Evolutionary conservation across 495 filamentous ascomycete genomes (phyloP), one percentile per base, ranked within the genome.

Genomic region (Aspergillus indologenus): DNA sequence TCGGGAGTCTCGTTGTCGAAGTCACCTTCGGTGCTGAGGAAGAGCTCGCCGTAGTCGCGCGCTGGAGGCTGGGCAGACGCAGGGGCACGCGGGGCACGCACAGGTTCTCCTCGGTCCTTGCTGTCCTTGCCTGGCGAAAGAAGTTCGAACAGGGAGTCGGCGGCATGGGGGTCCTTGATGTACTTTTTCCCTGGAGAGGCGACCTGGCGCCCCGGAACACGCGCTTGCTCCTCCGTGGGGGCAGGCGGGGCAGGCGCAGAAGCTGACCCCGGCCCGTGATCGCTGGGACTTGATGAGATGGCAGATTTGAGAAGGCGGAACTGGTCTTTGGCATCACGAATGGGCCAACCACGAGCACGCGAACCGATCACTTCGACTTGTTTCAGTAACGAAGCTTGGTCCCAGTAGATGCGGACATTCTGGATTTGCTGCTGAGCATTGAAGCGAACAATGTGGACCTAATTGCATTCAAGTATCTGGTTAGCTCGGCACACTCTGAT

Each of bases 401-500:
- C 94, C 94, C 94, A 98, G 71, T 88, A 89, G 58, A 92, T 84
- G 54, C 92, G 88, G 63, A 96, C 87, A 66, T 90, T 89, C 61
- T 81, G 73, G 71, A 98, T 96, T 70, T 90, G 88, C 61, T 86
- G 81, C 44, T 87, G 67, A 44, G 73, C 61, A 67, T 95, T 83
- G 76, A 96, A 97, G 44, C 83, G 82, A 62, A 98, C 94, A 53
- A 98, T 85, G 77, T 98, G 94, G 63, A 91, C 80, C 92, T 97
- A 68, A 48, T 48, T 51, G 24, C n/a, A 52, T 3, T 11, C 23
- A n/a, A 54, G 43, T 3, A 54, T 48, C 0, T 26, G 5, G 19
- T 62, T 53, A 61, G 59, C 23, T 20, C 17, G 49, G 5, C 19
- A 50, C 26, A 47, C 8, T 20, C n/a, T 11, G 1, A 47, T 20